Evolutionary conservation across 1,284 basidiomycete species (phyloP).

Genomic region (Ganoderma sinense): DNA sequence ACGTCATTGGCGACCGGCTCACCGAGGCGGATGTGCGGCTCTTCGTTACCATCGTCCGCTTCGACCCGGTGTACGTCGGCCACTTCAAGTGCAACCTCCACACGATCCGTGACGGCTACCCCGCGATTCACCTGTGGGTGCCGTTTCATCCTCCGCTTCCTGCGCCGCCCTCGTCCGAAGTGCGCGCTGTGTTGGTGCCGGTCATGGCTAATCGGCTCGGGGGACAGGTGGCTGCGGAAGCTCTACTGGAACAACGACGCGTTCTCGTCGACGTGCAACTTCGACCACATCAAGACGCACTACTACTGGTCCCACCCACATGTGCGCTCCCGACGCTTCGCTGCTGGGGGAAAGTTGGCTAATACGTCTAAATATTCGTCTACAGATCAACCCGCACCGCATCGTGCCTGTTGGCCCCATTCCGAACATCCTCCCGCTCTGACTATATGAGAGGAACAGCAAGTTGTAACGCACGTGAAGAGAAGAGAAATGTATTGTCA

Average conservation of each 20-base stretch:
- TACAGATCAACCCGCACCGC: constrained; percentile 58
- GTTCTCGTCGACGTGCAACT: constrained; percentile 91
- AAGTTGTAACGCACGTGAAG: neutral
- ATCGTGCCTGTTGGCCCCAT: constrained; percentile 82
- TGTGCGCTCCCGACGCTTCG: constrained; percentile 43
- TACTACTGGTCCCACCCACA: constrained; percentile 80
- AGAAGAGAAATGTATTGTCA: neutral
- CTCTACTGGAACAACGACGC: constrained; percentile 93
- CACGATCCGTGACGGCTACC: constrained; percentile 82
- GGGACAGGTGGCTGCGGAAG: constrained; percentile 79
- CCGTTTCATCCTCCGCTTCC: no score
- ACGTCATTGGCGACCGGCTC: constrained; percentile 81
- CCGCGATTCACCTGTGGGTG: constrained; percentile 74
- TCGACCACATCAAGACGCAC: constrained; percentile 88
- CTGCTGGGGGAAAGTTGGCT: no score
- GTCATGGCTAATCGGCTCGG: neutral
- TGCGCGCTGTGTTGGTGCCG: neutral
- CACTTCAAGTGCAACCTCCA: constrained; percentile 97
- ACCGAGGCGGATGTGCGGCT: constrained; percentile 95
- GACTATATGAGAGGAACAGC: constrained; percentile 15
- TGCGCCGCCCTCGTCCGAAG: no score
- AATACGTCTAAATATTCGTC: neutral
- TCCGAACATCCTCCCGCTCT: constrained; percentile 74
- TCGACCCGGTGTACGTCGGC: constrained; percentile 89
- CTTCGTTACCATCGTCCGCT: constrained; percentile 87